Percentiles rank a stretch among this genome's conserved stretches.
These are phyloP conservation scores for Hapsidospora chrysogenum DNA, from an alignment of 495 filamentous ascomycete species.

Conservation along the genomic window DNA sequence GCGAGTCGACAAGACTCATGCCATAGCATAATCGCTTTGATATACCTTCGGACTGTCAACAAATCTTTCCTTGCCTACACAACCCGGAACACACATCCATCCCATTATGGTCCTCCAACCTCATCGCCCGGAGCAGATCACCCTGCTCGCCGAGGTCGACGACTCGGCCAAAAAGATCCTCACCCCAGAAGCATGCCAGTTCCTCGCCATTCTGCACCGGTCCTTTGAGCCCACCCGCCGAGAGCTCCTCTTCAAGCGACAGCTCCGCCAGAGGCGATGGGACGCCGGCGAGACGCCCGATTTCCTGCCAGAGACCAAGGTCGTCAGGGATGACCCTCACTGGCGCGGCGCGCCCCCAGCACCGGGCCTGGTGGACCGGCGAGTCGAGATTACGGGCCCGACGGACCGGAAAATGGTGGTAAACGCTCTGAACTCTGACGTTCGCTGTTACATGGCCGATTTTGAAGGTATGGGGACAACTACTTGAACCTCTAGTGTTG, in stretches of 20 bases:
- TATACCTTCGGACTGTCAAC: no score
- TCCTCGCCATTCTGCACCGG: slow-evolving; percentile 85
- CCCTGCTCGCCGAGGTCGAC: slow-evolving; percentile 60
- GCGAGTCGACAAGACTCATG: no score
- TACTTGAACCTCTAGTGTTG: not conserved
- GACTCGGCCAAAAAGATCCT: slow-evolving; percentile 79
- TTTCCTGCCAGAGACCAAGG: slow-evolving; percentile 90
- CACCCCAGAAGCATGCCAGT: slow-evolving; percentile 77
- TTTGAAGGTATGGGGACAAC: slow-evolving; percentile 83
- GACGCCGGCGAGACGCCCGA: slow-evolving; percentile 80
- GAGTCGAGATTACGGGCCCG: slow-evolving; percentile 97
- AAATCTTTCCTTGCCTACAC: no score
- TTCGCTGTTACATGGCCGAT: slow-evolving; percentile 99
- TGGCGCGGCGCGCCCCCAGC: slow-evolving; percentile 93
- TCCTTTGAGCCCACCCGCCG: slow-evolving; percentile 88
- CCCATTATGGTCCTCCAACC: not conserved
- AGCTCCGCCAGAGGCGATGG: slow-evolving; percentile 79
- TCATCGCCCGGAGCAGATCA: slow-evolving; percentile 62
- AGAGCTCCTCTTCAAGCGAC: slow-evolving; percentile 69
- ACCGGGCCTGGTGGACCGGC: slow-evolving; percentile 80
- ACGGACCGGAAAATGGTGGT: slow-evolving; percentile 99
- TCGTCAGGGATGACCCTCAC: slow-evolving; percentile 84
- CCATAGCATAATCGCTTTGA: no score
- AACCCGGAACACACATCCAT: no score
- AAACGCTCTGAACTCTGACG: slow-evolving; percentile 90